These are phyloP conservation scores for Wickerhamiella bombiphila DNA, from an alignment of 805 yeast species.

Conservation along the genomic window DNA sequence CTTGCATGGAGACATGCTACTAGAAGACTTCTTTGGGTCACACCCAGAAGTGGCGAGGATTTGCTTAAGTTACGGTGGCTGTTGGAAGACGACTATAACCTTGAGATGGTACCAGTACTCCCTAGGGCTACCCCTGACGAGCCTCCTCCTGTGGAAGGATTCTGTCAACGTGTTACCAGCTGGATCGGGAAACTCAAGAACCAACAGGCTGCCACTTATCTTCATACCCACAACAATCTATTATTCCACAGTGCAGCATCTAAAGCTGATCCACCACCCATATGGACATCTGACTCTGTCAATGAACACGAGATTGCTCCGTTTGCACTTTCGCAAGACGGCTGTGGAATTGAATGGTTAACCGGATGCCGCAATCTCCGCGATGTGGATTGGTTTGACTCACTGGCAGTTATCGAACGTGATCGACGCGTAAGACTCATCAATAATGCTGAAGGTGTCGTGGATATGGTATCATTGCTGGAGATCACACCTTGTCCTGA, in stretches of 20 bases:
- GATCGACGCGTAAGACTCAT: constrained; percentile 46
- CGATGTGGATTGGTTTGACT: constrained; percentile 38
- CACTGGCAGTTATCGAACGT: constrained; percentile 45
- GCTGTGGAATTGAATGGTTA: constrained; percentile 49
- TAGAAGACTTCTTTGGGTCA: neutral
- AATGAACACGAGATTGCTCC: constrained; percentile 33
- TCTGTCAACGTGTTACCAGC: constrained; percentile 42
- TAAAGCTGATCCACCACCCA: constrained; percentile 42
- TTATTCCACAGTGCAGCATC: constrained; percentile 43
- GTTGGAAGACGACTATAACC: neutral
- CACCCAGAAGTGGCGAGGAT: neutral
- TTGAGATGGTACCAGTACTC: neutral
- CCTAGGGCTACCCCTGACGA: constrained; percentile 26
- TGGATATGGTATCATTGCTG: constrained; percentile 42
- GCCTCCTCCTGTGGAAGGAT: constrained; percentile 75
- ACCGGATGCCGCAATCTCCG: constrained; percentile 22
- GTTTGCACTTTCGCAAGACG: constrained; percentile 34
- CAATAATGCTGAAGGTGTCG: constrained; percentile 41
- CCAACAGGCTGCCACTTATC: constrained; percentile 39
- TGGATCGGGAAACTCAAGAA: constrained; percentile 24
- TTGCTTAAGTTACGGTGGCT: neutral
- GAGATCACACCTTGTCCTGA: constrained; percentile 24
- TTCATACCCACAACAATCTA: constrained; percentile 46
- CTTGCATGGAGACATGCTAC: neutral
- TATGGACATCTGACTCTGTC: constrained; percentile 17